Conservation (phyloP, 164 flowering plant genomes). For the Kingdonia uniflora region DNA sequence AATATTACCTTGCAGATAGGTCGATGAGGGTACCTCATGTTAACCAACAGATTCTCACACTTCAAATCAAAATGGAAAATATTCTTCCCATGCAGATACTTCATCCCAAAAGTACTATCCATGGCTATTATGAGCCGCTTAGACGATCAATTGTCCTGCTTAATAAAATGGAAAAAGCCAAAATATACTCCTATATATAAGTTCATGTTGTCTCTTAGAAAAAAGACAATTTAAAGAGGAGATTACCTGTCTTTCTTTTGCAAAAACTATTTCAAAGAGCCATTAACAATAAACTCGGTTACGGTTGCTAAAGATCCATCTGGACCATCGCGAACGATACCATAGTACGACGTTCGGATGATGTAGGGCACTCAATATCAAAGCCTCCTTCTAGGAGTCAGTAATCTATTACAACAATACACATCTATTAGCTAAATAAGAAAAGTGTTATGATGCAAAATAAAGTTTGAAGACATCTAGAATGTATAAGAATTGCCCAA, state of each 20-base stretch:
- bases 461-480: too few species aligned
- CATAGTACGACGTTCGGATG: constrained; percentile 99
- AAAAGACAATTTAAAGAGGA: too few species aligned
- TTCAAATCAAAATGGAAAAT: constrained; percentile 95
- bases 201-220: too few species aligned
- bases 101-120: constrained; percentile 98
- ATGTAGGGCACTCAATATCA: constrained; percentile 79
- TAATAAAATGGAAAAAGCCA: constrained; percentile 4
- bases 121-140: constrained; percentile 91
- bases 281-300: constrained; percentile 95
- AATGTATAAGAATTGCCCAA: too few species aligned
- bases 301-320: constrained; percentile 97
- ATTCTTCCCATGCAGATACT: constrained; percentile 90
- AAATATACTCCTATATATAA: background rate
- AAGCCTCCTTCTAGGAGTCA: constrained; percentile 98
- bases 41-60: constrained; percentile 86
- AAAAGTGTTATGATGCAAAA: too few species aligned
- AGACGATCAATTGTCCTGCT: constrained; percentile 92
- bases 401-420: constrained; percentile 53
- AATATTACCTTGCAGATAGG: constrained; percentile 94
- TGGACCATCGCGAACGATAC: constrained; percentile 98
- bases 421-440: background rate
- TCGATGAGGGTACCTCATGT: constrained; percentile 95
- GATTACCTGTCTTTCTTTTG: constrained; percentile 90
- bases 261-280: constrained; percentile 90